These are phyloP conservation scores for Thelephora ganbajun DNA, from an alignment of 768 basidiomycete genomes.

Conservation along the genomic window DNA sequence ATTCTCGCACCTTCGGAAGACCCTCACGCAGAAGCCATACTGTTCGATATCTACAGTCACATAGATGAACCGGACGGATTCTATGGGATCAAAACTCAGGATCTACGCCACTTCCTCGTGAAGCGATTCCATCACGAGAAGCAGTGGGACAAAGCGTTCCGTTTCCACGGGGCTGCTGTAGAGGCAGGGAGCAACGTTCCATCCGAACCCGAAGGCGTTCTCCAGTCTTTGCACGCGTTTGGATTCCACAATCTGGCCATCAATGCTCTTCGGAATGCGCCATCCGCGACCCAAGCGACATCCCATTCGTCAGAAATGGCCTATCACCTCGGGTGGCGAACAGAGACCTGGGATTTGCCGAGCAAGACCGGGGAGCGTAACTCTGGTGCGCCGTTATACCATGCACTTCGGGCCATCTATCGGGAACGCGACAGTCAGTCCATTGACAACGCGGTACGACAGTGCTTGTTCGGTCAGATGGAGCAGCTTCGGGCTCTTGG, in stretches of 20 bases:
- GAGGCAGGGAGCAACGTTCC: constrained; percentile 40
- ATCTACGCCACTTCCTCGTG: constrained; percentile 70
- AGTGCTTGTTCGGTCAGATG: constrained; percentile 46
- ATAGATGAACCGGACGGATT: constrained; percentile 98
- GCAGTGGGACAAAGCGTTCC: constrained; percentile 86
- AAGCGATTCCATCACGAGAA: constrained; percentile 85
- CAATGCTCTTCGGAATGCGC: constrained; percentile 35
- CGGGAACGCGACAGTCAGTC: constrained; percentile 48
- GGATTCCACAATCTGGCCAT: constrained; percentile 87
- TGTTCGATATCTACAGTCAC: constrained; percentile 88
- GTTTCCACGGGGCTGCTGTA: constrained; percentile 74
- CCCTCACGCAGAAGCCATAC: constrained; percentile 41
- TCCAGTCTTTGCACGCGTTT: constrained; percentile 75
- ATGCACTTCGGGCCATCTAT: constrained; percentile 68
- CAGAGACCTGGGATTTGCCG: constrained; percentile 91
- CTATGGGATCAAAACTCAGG: constrained; percentile 75
- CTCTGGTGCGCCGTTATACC: constrained; percentile 54
- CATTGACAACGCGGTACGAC: constrained; percentile 36
- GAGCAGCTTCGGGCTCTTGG: constrained; percentile 48
- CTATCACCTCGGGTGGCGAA: constrained; percentile 86
- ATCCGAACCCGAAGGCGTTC: constrained; percentile 45
- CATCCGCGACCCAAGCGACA: constrained; percentile 18
- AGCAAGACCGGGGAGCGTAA: constrained; percentile 30
- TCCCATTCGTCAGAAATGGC: constrained; percentile 27
- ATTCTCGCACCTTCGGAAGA: constrained; percentile 16